Percentiles rank a stretch among this genome's conserved stretches.
Conservation (phyloP, 2,329 filamentous ascomycete species). For the Colletotrichum abscissum region DNA sequence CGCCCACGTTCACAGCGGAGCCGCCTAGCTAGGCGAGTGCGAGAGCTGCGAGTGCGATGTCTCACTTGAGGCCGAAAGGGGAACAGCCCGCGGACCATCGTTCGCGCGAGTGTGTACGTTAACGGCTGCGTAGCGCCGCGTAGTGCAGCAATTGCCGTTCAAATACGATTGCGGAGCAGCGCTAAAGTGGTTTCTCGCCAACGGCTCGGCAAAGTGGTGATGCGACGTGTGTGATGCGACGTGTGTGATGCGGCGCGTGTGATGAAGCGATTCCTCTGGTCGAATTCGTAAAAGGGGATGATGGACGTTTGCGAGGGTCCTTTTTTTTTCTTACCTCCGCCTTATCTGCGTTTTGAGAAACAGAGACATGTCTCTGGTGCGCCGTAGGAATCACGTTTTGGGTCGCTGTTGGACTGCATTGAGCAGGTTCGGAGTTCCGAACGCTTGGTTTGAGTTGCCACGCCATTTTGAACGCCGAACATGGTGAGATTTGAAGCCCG, state of each 20-base stretch:
- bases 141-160: neutral
- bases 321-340: too few species aligned
- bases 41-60: neutral
- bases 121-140: neutral
- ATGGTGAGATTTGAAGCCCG: neutral
- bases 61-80: neutral
- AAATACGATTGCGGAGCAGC: neutral
- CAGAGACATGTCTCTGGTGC: neutral
- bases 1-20: neutral
- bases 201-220: neutral
- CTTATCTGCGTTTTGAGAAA: neutral
- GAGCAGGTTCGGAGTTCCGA: neutral
- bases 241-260: neutral
- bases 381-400: neutral
- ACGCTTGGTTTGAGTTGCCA: neutral
- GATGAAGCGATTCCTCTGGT: neutral
- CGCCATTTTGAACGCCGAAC: neutral
- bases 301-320: neutral
- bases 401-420: neutral
- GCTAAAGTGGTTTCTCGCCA: neutral
- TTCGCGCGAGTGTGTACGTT: neutral
- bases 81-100: neutral
- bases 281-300: neutral
- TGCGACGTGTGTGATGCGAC: neutral
- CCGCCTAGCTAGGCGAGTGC: neutral